Evolutionary conservation across 495 filamentous ascomycete species (phyloP), one percentile per base, ranked within the genome.

Genomic region (Usnea hakonensis): DNA sequence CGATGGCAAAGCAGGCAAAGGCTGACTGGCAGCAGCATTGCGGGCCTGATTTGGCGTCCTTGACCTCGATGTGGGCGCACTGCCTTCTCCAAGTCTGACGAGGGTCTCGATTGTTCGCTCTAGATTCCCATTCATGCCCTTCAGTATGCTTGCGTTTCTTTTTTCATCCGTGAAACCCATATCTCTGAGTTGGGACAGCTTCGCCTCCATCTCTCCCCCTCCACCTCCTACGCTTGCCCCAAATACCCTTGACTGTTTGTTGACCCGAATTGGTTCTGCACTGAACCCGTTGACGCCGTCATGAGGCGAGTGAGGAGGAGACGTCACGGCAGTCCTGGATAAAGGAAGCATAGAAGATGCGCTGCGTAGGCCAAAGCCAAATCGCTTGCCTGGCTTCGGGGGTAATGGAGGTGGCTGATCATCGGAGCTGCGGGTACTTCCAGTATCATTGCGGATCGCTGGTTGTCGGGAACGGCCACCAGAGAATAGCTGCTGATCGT

Each of bases 111-210:
- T 82, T 0, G 91, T 80, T 68, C 85, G 88, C 60, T 95, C 88
- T 44, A 98, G 65, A 68, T 95, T 91, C 3, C 95, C 94, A 61
- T 85, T 80, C 9, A 91, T 77, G 14, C 87, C 87, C 62, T 89
- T 88, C 32, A 98, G 74, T 30, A 96, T 85, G 58, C 85, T 84
- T 16, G 83, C 75, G 65, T 95, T 97, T 52, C 88, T 82, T 63
- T 85, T 86, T 40, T 93, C 87, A 70, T 98, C 90, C 37, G 72
- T 79, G 68, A 98, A 98, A 1, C 94, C 94, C 94, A 97, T 96
- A 58, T 96, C 90, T 55, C 84, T 81, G 57, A 98, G 76, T 19
- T 82, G 85, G 11, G 82, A 81, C 69, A 98, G 75, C 73, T 96
- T 96, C 7, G 77, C 68, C 46, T 87, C 85, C 38, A 86, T 77